phyloP scores from a whole-genome alignment of 164 flowering plant species.

The Platanus orientalis region DNA sequence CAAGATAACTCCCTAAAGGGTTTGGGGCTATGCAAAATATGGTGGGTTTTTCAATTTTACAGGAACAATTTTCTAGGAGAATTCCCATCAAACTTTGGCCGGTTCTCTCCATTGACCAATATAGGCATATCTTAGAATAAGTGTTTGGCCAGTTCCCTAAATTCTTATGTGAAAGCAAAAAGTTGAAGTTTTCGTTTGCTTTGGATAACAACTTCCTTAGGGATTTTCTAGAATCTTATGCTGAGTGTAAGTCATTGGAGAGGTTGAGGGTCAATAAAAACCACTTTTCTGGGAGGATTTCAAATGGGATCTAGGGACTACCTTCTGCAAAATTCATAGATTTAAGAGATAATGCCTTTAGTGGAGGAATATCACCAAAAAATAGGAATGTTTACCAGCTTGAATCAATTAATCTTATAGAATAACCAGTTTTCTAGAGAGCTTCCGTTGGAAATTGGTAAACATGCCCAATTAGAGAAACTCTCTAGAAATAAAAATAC shows the following conservation, averaged over 20 bases:
- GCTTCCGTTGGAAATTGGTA: conserved; percentile 62
- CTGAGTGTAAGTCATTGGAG: conserved; percentile 56
- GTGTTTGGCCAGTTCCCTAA: conserved; percentile 68
- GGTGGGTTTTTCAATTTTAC: conserved; percentile 57
- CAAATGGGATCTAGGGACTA: conserved; percentile 67
- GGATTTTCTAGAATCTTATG: conserved; percentile 56
- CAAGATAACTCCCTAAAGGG: conserved; percentile 65
- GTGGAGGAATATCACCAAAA: conserved; percentile 51
- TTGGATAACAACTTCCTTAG: conserved; percentile 70
- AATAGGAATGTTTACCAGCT: conserved; percentile 42
- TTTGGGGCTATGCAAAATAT: conserved; percentile 66
- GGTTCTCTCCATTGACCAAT: conserved; percentile 55
- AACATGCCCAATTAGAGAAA: conserved; percentile 43
- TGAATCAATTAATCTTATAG: conserved; percentile 51
- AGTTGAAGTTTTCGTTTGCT: conserved; percentile 55
- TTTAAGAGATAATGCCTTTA: conserved; percentile 62
- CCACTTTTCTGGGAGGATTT: conserved; percentile 50
- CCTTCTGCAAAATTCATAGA: conserved; percentile 66
- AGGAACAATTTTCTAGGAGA: conserved; percentile 65
- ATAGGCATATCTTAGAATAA: conserved; percentile 88
- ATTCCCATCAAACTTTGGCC: conserved; percentile 70
- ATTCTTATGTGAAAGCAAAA: conserved; percentile 54
- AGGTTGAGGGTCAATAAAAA: conserved; percentile 72
- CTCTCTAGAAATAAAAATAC: conserved; percentile 46
- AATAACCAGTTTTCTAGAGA: conserved; percentile 72